A percentile compares a stretch with the other conserved stretches of the same genome.
These are phyloP conservation scores for Colletotrichum sp. DNA, from an alignment of 2,329 filamentous ascomycete species.

Conservation along the genomic window DNA sequence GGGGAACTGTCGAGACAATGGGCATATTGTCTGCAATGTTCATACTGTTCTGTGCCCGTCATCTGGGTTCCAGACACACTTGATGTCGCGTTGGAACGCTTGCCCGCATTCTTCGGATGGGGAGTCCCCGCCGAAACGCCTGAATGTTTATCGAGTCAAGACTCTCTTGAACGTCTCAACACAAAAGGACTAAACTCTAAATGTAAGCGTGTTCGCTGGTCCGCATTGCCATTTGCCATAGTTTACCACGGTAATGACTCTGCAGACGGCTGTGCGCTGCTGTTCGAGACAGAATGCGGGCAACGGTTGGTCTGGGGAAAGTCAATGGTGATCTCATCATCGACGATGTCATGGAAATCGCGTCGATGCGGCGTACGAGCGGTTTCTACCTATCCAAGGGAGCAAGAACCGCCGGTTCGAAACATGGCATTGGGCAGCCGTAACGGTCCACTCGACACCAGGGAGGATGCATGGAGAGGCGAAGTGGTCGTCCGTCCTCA, in stretches of 20 bases:
- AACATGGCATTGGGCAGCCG: neutral
- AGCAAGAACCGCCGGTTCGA: neutral
- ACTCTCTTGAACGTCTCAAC: neutral
- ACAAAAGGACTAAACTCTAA: neutral
- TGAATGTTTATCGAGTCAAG: slow-evolving; percentile 5
- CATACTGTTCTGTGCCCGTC: neutral
- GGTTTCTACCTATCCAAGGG: neutral
- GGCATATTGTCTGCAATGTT: neutral
- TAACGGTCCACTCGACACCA: neutral
- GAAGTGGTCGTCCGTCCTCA: neutral
- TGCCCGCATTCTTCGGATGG: neutral
- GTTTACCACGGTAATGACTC: neutral
- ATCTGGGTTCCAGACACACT: neutral
- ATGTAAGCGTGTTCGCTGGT: neutral
- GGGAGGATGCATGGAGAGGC: slow-evolving; percentile 2
- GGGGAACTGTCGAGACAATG: neutral
- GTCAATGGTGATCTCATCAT: neutral
- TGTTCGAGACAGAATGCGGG: neutral
- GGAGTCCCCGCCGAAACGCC: slow-evolving; percentile 3
- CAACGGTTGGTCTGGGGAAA: neutral
- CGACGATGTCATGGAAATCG: neutral
- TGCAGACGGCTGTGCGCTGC: neutral
- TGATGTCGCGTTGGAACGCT: slow-evolving; percentile 3
- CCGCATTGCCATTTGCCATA: neutral
- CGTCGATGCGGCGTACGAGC: neutral